A percentile compares a stretch with the other conserved stretches of the same genome.
Evolutionary conservation across 1,284 basidiomycete species (phyloP).

Genomic region (Pascua sp.): DNA sequence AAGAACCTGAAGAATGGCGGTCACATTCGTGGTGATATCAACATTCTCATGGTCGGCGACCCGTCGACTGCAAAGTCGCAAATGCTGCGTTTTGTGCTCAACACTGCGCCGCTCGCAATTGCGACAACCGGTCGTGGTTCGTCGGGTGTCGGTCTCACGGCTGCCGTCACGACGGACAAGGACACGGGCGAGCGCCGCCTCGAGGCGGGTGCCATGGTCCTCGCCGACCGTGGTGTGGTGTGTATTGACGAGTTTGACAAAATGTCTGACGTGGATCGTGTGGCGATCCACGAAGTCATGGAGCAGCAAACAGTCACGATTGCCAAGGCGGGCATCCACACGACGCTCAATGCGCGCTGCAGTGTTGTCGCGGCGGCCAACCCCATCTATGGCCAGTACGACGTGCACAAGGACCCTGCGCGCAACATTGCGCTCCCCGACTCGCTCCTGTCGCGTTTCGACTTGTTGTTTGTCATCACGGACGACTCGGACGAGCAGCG

Average conservation of each 20-base stretch:
- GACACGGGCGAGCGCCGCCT: conserved; percentile 91
- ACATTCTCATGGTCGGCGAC: conserved; percentile 98
- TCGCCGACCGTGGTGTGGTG: conserved; percentile 98
- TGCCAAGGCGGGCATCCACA: conserved; percentile 98
- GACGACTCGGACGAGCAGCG: conserved; percentile 95
- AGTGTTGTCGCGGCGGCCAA: conserved; percentile 98
- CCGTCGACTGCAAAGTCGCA: conserved; percentile 98
- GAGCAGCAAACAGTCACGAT: conserved; percentile 99
- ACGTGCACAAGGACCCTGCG: conserved; percentile 99
- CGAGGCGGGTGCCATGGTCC: conserved; percentile 98
- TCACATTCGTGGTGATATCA: conserved; percentile 99
- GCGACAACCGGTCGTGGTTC: conserved; percentile 96
- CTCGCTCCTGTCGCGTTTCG: conserved; percentile 97
- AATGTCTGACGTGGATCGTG: conserved; percentile 97
- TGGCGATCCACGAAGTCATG: conserved; percentile 99
- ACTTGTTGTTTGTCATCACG: conserved; percentile 95
- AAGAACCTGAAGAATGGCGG: conserved; percentile 98
- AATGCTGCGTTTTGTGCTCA: conserved; percentile 90
- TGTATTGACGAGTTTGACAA: conserved; percentile 99
- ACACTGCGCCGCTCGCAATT: conserved; percentile 94
- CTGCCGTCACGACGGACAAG: conserved; percentile 97
- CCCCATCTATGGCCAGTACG: conserved; percentile 98
- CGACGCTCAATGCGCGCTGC: conserved; percentile 94
- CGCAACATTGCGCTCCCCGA: conserved; percentile 98
- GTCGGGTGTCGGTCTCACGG: conserved; percentile 97